These are phyloP conservation scores for Suhomyces ambrosiae DNA, from an alignment of 1,139 yeast species.

Conservation along the genomic window DNA sequence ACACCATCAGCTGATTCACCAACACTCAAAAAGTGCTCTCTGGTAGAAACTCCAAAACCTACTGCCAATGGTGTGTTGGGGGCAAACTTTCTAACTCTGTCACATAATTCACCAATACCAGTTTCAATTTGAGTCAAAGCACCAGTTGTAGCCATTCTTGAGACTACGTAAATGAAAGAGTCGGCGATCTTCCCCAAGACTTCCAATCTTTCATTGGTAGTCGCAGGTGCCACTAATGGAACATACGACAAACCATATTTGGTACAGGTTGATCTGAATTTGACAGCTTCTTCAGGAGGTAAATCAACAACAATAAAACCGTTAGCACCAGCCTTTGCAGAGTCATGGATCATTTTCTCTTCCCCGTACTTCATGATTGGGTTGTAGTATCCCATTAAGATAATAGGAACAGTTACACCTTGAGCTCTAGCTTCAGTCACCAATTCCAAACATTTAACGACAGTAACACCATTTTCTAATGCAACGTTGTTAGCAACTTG, in stretches of 20 bases:
- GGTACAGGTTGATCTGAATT: conserved; percentile 74
- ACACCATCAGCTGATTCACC: conserved; percentile 89
- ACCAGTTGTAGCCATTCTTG: conserved; percentile 98
- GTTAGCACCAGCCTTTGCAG: conserved; percentile 87
- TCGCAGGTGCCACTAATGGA: conserved; percentile 95
- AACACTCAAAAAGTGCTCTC: conserved; percentile 84
- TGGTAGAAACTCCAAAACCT: conserved; percentile 94
- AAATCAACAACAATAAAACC: conserved; percentile 94
- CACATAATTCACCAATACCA: conserved; percentile 68
- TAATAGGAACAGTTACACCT: conserved; percentile 86
- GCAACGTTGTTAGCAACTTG: conserved; percentile 84
- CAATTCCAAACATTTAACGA: conserved; percentile 65
- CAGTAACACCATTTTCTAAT: conserved; percentile 77
- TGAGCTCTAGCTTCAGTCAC: conserved; percentile 72
- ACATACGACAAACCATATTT: conserved; percentile 75
- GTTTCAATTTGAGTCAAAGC: conserved; percentile 66
- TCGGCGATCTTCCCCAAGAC: conserved; percentile 84
- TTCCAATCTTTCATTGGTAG: conserved; percentile 84
- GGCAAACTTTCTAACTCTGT: conserved; percentile 72
- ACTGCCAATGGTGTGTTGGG: conserved; percentile 85
- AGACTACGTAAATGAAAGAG: conserved; percentile 92
- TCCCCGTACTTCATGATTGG: conserved; percentile 93
- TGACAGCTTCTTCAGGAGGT: conserved; percentile 96
- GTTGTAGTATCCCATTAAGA: conserved; percentile 97
- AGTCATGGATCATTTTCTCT: conserved; percentile 72